These are phyloP conservation scores for Brasenia schreberi DNA, from an alignment of 164 flowering plant genomes.

Conservation along the genomic window DNA sequence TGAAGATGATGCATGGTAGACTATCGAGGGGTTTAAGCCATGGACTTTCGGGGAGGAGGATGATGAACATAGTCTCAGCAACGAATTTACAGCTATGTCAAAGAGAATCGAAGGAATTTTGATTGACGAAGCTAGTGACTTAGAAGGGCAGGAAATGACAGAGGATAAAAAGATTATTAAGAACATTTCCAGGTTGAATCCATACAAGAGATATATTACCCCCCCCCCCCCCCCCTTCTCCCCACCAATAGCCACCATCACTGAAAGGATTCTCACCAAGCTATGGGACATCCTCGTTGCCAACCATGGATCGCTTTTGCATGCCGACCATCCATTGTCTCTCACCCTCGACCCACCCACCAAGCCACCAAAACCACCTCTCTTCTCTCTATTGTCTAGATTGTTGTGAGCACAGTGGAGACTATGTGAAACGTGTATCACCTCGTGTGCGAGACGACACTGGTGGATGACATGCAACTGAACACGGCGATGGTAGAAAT, in stretches of 20 bases:
- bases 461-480: constrained; percentile 32
- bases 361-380: no score
- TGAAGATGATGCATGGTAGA: background rate
- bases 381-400: no score
- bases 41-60: background rate
- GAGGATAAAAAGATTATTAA: background rate
- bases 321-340: no score
- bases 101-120: background rate
- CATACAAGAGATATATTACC: no score
- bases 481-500: constrained; percentile 41
- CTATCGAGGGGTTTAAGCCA: background rate
- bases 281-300: no score
- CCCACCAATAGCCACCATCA: no score
- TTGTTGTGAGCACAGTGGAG: constrained; percentile 54
- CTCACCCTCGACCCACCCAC: no score
- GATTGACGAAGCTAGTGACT: background rate
- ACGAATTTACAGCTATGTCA: no score
- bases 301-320: no score
- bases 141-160: background rate
- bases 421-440: constrained; percentile 39
- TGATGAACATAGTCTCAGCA: background rate
- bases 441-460: constrained; percentile 34
- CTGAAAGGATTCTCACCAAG: no score
- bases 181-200: no score
- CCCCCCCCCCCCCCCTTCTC: no score